Conservation (phyloP, 306 rosid species). For the barrel medic (Medicago truncatula) region MtrunA17r5.0-ANR NC_053043.1:3374001-3374500, state of each 20-base stretch:
- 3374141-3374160: background rate
- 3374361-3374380: background rate
- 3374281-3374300: too few relatives aligned
- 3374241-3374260: too few relatives aligned
- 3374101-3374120: constrained; percentile 7
- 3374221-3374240: too few relatives aligned
- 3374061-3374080: constrained; percentile 18
- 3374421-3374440: too few relatives aligned
- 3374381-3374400: too few relatives aligned
- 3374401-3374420: too few relatives aligned
- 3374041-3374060: constrained; percentile 37
- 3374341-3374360: background rate
- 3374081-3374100: constrained; percentile 16
- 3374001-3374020: constrained; percentile 46
- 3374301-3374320: too few relatives aligned
- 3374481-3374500: background rate
- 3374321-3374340: too few relatives aligned
- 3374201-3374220: too few relatives aligned
- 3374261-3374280: too few relatives aligned
- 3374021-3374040: constrained; percentile 46
- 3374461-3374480: too few relatives aligned
- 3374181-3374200: background rate
- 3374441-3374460: too few relatives aligned
- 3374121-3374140: constrained; percentile 28
- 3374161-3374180: background rate